phyloP scores from a whole-genome alignment of 2,329 filamentous ascomycete genomes.

The Sporothrix inflata region DNA sequence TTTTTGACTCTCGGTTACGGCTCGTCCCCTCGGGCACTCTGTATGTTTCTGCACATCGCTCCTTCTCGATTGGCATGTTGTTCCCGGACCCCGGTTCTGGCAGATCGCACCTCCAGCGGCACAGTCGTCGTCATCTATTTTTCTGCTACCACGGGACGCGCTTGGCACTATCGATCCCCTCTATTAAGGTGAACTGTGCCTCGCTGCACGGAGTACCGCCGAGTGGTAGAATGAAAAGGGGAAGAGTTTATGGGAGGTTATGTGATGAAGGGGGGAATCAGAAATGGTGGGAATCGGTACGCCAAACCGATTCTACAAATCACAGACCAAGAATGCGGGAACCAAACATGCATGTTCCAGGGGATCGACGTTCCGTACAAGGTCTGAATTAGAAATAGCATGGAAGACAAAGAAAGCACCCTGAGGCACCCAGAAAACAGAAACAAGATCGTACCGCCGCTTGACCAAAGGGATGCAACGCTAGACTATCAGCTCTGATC shows the following conservation, averaged over 20 bases:
- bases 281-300: background rate
- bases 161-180: background rate
- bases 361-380: background rate
- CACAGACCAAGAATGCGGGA: background rate
- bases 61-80: background rate
- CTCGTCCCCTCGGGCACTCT: slow-evolving; percentile 5
- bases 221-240: background rate
- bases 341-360: background rate
- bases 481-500: background rate
- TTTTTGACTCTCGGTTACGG: background rate
- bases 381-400: background rate
- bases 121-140: slow-evolving; percentile 16
- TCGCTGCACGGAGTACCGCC: background rate
- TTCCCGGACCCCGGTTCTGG: slow-evolving; percentile 16
- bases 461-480: background rate
- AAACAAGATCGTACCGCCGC: background rate
- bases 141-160: background rate
- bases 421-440: too few species aligned
- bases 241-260: background rate
- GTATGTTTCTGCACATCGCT: background rate
- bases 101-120: background rate
- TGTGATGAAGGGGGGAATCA: background rate
- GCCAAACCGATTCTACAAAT: background rate
- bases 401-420: background rate
- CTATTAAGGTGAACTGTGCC: background rate